Evolutionary conservation across 108 stramenopile genomes (phyloP).

Genomic region (Aurantiochytrium sp.): DNA sequence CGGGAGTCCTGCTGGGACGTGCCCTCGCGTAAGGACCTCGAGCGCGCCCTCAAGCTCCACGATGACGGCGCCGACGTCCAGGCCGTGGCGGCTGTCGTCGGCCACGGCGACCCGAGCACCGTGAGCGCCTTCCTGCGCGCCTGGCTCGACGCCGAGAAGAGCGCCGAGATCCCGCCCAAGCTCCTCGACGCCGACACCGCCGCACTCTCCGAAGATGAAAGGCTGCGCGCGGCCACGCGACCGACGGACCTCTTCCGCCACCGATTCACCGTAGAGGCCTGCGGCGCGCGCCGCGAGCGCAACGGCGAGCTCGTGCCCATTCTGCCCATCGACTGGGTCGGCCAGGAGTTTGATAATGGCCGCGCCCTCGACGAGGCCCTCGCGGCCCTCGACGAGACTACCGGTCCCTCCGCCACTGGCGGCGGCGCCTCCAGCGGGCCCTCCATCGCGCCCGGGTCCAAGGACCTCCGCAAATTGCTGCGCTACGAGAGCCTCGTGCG

Average conservation of each 20-base stretch:
- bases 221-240: not conserved
- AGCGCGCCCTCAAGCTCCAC: not conserved
- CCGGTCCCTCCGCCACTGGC: too few species aligned
- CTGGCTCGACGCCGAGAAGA: not conserved
- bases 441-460: too few species aligned
- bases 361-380: not conserved
- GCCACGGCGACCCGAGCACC: not conserved
- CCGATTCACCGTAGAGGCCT: not conserved
- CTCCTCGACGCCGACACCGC: not conserved
- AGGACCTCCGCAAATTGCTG: not conserved
- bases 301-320: not conserved
- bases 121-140: not conserved
- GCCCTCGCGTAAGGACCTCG: not conserved
- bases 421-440: too few species aligned
- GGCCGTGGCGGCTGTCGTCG: not conserved
- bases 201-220: not conserved
- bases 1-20: not conserved
- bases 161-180: not conserved
- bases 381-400: not conserved
- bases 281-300: not conserved
- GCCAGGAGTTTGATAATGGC: not conserved
- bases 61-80: not conserved
- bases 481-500: not conserved
- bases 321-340: not conserved
- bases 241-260: not conserved